Evolutionary conservation across 148 eudicot species (phyloP).

Genomic region (Nepenthes gracilis): DNA sequence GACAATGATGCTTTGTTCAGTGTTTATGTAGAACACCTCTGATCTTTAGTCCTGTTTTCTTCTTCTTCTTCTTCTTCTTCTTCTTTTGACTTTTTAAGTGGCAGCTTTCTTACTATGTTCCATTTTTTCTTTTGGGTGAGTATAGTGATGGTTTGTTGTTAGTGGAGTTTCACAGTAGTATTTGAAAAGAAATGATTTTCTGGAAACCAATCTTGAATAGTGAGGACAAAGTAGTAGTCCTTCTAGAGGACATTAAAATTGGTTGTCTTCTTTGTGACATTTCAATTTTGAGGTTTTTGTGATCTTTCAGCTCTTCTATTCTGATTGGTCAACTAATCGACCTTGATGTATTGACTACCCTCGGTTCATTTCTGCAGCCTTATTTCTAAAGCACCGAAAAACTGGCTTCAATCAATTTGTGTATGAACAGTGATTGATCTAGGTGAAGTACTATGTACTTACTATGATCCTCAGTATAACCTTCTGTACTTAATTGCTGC

Average conservation of each 20-base stretch:
- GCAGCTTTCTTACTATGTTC: too few species aligned
- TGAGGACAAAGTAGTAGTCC: constrained; percentile 64
- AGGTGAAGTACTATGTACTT: constrained; percentile 77
- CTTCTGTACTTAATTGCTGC: constrained; percentile 74
- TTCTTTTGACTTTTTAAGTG: neutral
- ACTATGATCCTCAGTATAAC: constrained; percentile 95
- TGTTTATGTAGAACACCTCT: too few species aligned
- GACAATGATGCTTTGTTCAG: neutral
- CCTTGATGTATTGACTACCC: constrained; percentile 1
- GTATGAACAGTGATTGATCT: constrained; percentile 73
- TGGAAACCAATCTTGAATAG: constrained; percentile 65
- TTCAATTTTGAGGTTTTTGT: neutral
- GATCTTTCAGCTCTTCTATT: neutral
- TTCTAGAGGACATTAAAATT: constrained; percentile 51
- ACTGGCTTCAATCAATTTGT: constrained; percentile 67
- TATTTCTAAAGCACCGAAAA: constrained; percentile 39
- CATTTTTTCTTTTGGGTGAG: neutral
- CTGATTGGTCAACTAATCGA: neutral
- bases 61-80: neutral
- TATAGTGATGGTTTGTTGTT: neutral
- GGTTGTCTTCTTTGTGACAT: constrained; percentile 10
- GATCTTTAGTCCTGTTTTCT: constrained; percentile 1
- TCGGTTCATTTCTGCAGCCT: constrained; percentile 40
- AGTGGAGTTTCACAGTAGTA: constrained; percentile 3
- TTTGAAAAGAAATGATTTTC: neutral